Conservation (phyloP, 2,329 filamentous ascomycete species). For the Exophiala phaeomuriformis region DNA sequence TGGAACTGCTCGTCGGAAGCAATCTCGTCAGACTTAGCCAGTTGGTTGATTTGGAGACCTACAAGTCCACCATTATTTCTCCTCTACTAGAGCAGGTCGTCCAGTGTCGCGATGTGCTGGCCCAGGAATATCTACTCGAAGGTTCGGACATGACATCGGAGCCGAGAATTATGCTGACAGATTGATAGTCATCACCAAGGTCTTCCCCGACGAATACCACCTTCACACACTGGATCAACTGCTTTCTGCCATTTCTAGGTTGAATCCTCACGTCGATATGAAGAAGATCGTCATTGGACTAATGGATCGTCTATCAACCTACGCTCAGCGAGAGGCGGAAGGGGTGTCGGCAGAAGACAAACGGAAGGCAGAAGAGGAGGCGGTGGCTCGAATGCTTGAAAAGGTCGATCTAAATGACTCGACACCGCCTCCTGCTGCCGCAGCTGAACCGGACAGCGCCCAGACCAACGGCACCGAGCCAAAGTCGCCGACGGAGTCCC, state of each 20-base stretch:
- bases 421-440: constrained; percentile 29
- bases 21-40: constrained; percentile 94
- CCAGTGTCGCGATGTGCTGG: constrained; percentile 91
- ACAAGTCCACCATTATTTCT: constrained; percentile 81
- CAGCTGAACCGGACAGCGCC: constrained; percentile 24
- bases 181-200: constrained; percentile 77
- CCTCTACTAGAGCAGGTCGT: constrained; percentile 94
- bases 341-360: constrained; percentile 63
- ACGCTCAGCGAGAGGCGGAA: constrained; percentile 79
- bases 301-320: constrained; percentile 92
- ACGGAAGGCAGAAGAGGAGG: constrained; percentile 75
- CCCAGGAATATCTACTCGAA: constrained; percentile 94
- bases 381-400: constrained; percentile 68
- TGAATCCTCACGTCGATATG: constrained; percentile 95
- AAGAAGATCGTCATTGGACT: constrained; percentile 96
- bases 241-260: constrained; percentile 79
- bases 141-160: constrained; percentile 35
- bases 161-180: not conserved
- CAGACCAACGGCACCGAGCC: constrained; percentile 32
- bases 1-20: constrained; percentile 91
- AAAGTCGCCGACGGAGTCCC: constrained; percentile 23
- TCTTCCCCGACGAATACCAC: constrained; percentile 98
- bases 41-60: constrained; percentile 86
- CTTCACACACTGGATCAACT: constrained; percentile 94
- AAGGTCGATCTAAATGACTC: constrained; percentile 57